Conservation (phyloP, 106 monocot genomes). For the Alisma plantagoaquatica region DNA sequence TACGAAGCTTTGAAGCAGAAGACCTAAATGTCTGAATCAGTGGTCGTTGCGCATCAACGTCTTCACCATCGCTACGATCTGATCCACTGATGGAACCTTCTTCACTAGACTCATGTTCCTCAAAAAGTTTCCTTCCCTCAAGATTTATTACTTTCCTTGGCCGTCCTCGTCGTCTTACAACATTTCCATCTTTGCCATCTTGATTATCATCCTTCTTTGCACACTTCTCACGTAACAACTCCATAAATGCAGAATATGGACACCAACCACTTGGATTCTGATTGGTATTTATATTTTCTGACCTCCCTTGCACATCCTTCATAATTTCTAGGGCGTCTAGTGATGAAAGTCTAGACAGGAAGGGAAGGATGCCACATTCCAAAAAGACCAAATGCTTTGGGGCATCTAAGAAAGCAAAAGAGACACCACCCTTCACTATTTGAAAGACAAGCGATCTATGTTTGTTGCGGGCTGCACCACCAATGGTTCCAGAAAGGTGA, state of each 20-base stretch:
- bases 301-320: conserved; percentile 73
- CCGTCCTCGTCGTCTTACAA: conserved; percentile 64
- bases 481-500: conserved; percentile 63
- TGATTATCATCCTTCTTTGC: conserved; percentile 62
- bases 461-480: conserved; percentile 73
- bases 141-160: conserved; percentile 61
- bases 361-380: conserved; percentile 73
- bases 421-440: conserved; percentile 70
- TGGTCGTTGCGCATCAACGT: conserved; percentile 50
- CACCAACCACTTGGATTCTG: conserved; percentile 84
- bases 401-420: conserved; percentile 69
- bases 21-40: conserved; percentile 36
- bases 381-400: conserved; percentile 74
- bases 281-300: conserved; percentile 53
- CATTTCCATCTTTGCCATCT: conserved; percentile 62
- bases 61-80: conserved; percentile 47
- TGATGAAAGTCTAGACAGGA: conserved; percentile 63
- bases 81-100: conserved; percentile 76
- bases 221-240: conserved; percentile 59
- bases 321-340: conserved; percentile 57
- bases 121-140: conserved; percentile 78
- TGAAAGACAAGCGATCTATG: conserved; percentile 62
- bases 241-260: conserved; percentile 62
- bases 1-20: conserved; percentile 65
- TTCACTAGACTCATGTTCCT: conserved; percentile 55